Conservation (phyloP, 345 rosid genomes). For the Nephelium lappaceum region DNA sequence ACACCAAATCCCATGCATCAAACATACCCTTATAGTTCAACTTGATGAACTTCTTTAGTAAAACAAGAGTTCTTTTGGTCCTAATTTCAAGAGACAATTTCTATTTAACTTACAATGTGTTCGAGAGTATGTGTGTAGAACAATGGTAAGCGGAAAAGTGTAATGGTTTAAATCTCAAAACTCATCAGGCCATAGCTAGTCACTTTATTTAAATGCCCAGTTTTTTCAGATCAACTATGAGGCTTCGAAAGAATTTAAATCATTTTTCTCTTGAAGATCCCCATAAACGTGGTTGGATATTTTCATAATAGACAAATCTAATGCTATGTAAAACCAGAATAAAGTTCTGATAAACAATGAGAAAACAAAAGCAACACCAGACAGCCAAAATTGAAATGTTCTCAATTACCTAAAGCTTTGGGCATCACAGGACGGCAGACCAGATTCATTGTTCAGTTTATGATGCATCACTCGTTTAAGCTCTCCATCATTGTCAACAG, state of each 20-base stretch:
- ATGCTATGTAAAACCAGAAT: neutral
- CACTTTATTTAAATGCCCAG: neutral
- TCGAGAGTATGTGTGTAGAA: neutral
- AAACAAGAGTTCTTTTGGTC: neutral
- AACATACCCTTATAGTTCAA: neutral
- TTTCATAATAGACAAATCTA: neutral
- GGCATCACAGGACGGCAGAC: slow-evolving; percentile 41
- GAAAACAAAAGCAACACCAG: neutral
- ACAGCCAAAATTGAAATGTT: neutral
- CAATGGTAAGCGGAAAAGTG: neutral
- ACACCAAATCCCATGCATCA: no score
- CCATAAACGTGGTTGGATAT: neutral
- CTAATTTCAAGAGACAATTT: neutral
- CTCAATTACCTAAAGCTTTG: slow-evolving; percentile 47
- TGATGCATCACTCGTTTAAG: slow-evolving; percentile 38
- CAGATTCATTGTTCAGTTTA: slow-evolving; percentile 42
- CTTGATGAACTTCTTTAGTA: neutral
- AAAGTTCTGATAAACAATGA: neutral
- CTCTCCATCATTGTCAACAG: slow-evolving; percentile 49
- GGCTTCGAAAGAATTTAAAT: neutral
- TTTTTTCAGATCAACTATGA: slow-evolving; percentile 2
- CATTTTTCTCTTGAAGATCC: neutral
- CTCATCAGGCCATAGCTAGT: neutral
- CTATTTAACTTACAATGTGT: neutral
- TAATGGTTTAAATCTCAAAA: neutral